Base-by-base conservation (phyloP, 345 rosid genomes). In the Pistacia integerrima region DNA sequence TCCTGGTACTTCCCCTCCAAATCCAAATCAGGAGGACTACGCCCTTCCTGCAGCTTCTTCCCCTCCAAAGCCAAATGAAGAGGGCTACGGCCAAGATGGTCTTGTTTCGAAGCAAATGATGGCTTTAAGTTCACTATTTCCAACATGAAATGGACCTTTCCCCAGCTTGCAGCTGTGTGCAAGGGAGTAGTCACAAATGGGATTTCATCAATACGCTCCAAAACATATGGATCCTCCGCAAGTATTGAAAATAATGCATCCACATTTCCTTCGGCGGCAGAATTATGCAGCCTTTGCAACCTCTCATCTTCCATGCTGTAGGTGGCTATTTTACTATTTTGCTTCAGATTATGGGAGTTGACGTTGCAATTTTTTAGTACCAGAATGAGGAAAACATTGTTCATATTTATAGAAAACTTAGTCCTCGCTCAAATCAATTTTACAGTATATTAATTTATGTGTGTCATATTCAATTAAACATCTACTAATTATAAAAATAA, bases 171-270 rank as follows among this genome's bases (percentile, higher is more conserved):
- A 35, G 90, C 82, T 13, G 75, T 11, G 25, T 87, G 85, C 8
- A 85, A 41, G 18, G 88, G 83, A 67, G 83, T 82, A 28, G 41
- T 84, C 83, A n/a, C 76, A 3, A 78, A 56, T 28, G 63, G 33
- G 22, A 56, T 2, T 36, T 81, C 1, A 22, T 76, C 81, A 41
- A 44, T 64, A 3, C 62, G 69, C 5, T 61, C 74, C 2, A 86
- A 28, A 63, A 84, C 44, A 0, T 44, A 35, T 3, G 86, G 70
- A 41, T 86, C 74, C 25, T 61, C 52, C 0, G 69, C 78, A 10
- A 84, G 79, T 48, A 73, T 11, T 8, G 12, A 1, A 51, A 72
- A 77, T 51, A 84, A 36, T 20, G 17, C 58, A 33, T 75, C 52
- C 18, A 73, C 22, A 17, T 75, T 72, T 44, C 84, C 84, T 0